Evolutionary conservation across 176 grass and related monocot species (phyloP), one percentile per base, ranked within the genome.

Genomic region (Oryza glumipatula): DNA sequence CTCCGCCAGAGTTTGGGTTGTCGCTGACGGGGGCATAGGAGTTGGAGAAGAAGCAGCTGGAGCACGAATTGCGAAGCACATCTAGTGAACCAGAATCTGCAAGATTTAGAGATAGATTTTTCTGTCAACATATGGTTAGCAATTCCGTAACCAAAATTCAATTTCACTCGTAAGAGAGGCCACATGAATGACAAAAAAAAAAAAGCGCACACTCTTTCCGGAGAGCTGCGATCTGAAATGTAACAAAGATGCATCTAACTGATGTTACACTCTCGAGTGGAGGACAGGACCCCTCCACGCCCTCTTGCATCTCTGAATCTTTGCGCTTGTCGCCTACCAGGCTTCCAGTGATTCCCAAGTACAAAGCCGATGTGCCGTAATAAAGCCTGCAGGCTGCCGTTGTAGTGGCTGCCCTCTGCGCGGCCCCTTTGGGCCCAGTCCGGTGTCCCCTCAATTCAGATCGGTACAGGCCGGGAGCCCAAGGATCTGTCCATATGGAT

Each of bases 241-340:
- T 33, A 60, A 60, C 19, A 48, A 67, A 67, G 78, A 5, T 68
- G 23, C 43, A 35, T 69, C n/a, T 49, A 46, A 24, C 30, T 14
- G 65, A 69, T 13, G 46, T 14, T 38, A 13, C 35, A 3, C 65
- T 52, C 65, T 36, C 24, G 12, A 54, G 49, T 70, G 78, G 28
- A 4, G 30, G 66, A 56, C 58, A 58, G 54, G 54, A 58, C 78
- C 66, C 65, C 66, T 70, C 46, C 78, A 38, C 28, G 68, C 58
- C 2, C 8, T 68, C 49, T 26, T 36, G 44, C 78, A 13, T 80
- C 30, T 17, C 2, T 14, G 65, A 81, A 70, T 69, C 28, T 70
- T 70, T 49, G 43, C 11, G 16, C 78, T 9, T 80, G 65, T 51
- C 16, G 5, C 9, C 26, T 33, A 21, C 54, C 19, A n/a, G 54